phyloP scores from a whole-genome alignment of 2,329 filamentous ascomycete genomes.

The Fusarium mundagurra region DNA sequence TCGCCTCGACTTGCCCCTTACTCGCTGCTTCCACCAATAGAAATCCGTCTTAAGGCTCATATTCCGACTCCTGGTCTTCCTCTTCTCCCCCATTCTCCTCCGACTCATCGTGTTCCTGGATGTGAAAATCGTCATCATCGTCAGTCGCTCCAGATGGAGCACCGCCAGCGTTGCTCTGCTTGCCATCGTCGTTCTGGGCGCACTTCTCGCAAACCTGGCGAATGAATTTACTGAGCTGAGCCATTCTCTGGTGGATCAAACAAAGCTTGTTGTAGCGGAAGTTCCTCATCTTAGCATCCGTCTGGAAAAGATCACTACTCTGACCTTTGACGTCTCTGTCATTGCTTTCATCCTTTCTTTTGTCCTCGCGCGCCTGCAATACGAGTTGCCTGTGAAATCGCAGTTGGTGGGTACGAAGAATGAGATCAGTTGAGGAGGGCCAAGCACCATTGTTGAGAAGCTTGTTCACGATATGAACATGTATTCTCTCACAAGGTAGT shows the following conservation, averaged over 20 bases:
- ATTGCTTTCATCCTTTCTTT: neutral
- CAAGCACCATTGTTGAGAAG: constrained; percentile 18
- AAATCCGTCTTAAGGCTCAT: constrained; percentile 1
- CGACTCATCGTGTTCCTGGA: neutral
- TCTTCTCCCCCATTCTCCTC: neutral
- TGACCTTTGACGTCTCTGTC: neutral
- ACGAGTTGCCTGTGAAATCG: constrained; percentile 17
- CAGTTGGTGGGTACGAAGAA: constrained; percentile 20
- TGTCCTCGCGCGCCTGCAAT: neutral
- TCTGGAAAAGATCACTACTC: constrained; percentile 1
- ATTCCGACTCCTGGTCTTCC: constrained; percentile 17
- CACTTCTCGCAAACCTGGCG: constrained; percentile 26
- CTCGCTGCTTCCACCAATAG: neutral
- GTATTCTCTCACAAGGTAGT: constrained; percentile 50
- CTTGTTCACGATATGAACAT: constrained; percentile 47
- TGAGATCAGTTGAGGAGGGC: neutral
- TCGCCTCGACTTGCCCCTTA: neutral
- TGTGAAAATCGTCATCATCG: neutral
- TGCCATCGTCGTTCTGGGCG: neutral
- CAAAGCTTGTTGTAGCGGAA: neutral
- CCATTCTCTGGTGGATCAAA: neutral
- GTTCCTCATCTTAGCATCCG: constrained; percentile 8
- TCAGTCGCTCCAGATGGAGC: neutral
- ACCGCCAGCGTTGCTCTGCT: neutral
- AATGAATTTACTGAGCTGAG: constrained; percentile 2